Base-by-base conservation (phyloP, 345 rosid genomes). In the Brassica nigra region DNA sequence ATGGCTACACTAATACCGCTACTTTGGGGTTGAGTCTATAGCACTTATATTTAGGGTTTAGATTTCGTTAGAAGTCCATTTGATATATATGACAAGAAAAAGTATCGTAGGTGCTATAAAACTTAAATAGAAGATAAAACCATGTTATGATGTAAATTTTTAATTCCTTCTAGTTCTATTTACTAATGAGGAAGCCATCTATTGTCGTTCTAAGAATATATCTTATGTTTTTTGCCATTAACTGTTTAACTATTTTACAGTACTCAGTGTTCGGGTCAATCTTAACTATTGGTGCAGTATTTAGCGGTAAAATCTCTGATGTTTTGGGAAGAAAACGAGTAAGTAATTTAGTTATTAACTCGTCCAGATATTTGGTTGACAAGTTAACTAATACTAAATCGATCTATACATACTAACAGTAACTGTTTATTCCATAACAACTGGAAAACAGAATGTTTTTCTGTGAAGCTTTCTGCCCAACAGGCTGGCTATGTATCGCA, bases 401-500 rank as follows among this genome's bases (percentile, higher is more conserved):
- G n/a, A 34, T 62, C 66, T 14, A 28, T 67, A 57, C 23, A 18
- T 57, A 57, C 29, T 57, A 9, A 57, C 70, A 68, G 42, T 3
- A 14, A 5, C n/a, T 34, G 29, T 14, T 42, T 5, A 49, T n/a
- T n/a, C 18, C 55, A 14, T 49, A 49, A 44, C 55, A 47, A 47
- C 55, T 14, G 15, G 55, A 11, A 44, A 23, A 61, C 90, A 90
- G 95, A 42, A 87, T 90, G 90, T 83, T 90, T 87, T 29, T 87
- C 14, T 84, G 91, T 18, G 84, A 85, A 57, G 14, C 74, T 6
- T 84, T 90, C 75, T 80, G 84, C 71, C 78, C 80, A 15, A 28
- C 66, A 4, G 90, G 92, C 23, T 90, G 95, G 95, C 82, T 90
- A 61, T 71, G 78, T 15, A 86, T 90, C 70, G 84, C 82, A 68